Base-by-base conservation (phyloP, 2,329 filamentous ascomycete species). In the Colletotrichum coccodes region DNA sequence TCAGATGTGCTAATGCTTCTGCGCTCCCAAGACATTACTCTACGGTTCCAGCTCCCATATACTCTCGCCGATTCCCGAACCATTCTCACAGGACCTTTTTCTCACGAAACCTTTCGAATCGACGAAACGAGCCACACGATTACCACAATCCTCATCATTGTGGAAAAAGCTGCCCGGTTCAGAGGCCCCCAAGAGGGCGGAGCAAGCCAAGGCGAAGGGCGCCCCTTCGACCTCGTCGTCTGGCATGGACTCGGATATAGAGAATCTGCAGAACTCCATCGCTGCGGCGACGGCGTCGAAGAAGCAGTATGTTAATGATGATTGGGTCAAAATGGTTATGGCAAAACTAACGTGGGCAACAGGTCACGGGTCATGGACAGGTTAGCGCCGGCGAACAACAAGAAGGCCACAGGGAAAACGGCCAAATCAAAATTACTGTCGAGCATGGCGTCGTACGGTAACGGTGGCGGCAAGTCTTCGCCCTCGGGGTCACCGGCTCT, bases 81-180 rank as follows among this genome's bases (percentile, higher is more conserved):
- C 84, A 18, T 81, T 83, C 60, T 80, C 85, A 34, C 86, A 86
- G 78, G 88, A 91, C 63, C 79, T 91, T 30, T 91, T 86, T 76
- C 81, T 86, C 46, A 85, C 86, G 52, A 82, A 85, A 70, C 82
- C 85, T n/a, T 82, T 83, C 72, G 81, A 85, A 62, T 80, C 83
- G 4, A 79, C 81, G 21, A 79, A 79, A 72, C 80, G 80, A 71
- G 85, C 85, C 32, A 82, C 83, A 70, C 83, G 82, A 72, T 76
- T 89, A 28, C 82, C 86, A 30, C 79, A 84, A n/a, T 83, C 85
- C 26, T 85, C 85, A 74, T 85, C 84, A 7, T 78, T 90, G 28
- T 84, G 87, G 74, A 79, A 79, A 66, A 83, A 82, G 64, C 34
- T 69, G 18, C 61, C 61, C 26, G 44, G 62, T 28, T 32, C 54